phyloP scores from a whole-genome alignment of 768 basidiomycete genomes.

The Leccinum longicurvipes region DNA sequence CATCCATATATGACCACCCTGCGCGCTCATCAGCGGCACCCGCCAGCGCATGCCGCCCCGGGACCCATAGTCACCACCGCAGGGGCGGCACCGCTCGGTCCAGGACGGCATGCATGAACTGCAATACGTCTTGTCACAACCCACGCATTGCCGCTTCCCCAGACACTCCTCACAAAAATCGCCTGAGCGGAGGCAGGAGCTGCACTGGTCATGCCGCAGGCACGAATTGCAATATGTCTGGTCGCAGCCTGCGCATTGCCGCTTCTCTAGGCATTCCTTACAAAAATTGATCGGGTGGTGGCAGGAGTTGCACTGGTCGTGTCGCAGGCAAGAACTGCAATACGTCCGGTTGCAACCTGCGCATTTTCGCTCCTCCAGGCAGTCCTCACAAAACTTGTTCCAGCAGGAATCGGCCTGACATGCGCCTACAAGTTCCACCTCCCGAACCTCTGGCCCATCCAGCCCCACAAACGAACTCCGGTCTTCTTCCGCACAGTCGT shows the following conservation, averaged over 20 bases:
- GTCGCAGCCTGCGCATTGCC: slow-evolving; percentile 5
- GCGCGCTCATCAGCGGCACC: background rate
- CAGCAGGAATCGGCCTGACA: background rate
- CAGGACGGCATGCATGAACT: too few relatives aligned
- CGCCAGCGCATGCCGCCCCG: background rate
- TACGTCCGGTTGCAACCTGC: slow-evolving; percentile 12
- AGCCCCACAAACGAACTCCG: slow-evolving; percentile 5
- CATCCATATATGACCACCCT: too few relatives aligned
- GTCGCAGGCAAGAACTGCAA: slow-evolving; percentile 11
- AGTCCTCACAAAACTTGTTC: slow-evolving; percentile 4
- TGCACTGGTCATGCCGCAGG: too few relatives aligned
- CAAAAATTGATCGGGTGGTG: background rate
- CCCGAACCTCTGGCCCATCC: too few relatives aligned
- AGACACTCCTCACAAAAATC: slow-evolving; percentile 7
- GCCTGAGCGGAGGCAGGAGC: background rate
- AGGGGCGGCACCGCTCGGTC: background rate
- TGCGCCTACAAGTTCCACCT: slow-evolving; percentile 1
- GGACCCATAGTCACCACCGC: background rate
- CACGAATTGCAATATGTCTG: too few relatives aligned
- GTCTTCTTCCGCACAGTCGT: slow-evolving; percentile 27
- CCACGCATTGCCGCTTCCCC: slow-evolving; percentile 11
- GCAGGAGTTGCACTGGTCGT: slow-evolving; percentile 6
- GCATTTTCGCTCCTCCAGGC: slow-evolving; percentile 10
- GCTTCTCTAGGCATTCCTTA: background rate
- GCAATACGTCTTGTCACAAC: slow-evolving; percentile 3